A percentile compares a stretch with the other conserved stretches of the same genome.
phyloP scores from a whole-genome alignment of 208 protist species.

The Lotmaria passim region DNA sequence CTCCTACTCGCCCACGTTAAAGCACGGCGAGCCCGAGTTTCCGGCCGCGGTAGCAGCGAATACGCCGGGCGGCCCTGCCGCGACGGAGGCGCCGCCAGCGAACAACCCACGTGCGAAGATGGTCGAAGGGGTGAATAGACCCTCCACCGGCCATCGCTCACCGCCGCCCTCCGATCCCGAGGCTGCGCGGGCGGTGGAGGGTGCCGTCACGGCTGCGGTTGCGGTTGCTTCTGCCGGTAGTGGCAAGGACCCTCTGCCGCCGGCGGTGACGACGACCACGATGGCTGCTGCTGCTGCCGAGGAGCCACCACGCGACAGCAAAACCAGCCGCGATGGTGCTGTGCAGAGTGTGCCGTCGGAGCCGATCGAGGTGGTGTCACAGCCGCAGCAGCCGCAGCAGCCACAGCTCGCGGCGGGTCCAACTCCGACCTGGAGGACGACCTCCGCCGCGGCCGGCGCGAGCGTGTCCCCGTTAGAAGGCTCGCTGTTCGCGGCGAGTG shows the following conservation, averaged over 20 bases:
- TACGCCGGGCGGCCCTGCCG: neutral
- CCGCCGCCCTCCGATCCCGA: neutral
- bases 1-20: slow-evolving; percentile 10
- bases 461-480: slow-evolving; percentile 36
- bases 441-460: slow-evolving; percentile 33
- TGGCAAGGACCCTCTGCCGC: neutral
- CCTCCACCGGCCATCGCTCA: neutral
- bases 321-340: neutral
- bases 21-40: neutral
- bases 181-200: neutral
- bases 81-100: neutral
- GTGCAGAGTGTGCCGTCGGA: no score
- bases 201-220: neutral
- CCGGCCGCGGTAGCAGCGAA: neutral
- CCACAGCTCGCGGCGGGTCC: neutral
- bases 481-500: slow-evolving; percentile 32
- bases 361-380: neutral
- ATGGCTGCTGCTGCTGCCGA: neutral
- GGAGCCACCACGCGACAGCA: neutral
- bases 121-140: slow-evolving; percentile 6
- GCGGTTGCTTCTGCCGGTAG: neutral
- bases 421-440: slow-evolving; percentile 16
- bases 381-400: neutral
- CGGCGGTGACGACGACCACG: neutral
- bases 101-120: neutral